Evolutionary conservation across 176 grass and related monocot species (phyloP), one percentile per base, ranked within the genome.

Genomic region (Urochloa ruziziensis): DNA sequence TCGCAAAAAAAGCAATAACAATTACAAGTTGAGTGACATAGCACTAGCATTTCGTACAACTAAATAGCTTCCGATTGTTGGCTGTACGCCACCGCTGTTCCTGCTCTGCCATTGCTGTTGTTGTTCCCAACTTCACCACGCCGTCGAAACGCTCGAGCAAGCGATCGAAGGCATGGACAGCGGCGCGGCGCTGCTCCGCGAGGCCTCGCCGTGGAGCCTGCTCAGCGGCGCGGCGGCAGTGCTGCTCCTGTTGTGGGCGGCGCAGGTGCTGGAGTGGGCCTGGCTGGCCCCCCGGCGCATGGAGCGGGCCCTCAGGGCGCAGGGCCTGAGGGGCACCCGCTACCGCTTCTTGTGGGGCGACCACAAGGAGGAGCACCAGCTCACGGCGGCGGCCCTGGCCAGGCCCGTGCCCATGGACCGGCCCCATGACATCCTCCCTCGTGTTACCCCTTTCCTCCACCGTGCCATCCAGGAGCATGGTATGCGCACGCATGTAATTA

Each of bases 271-370:
- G 2, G 75, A 85, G 29, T 77, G 60, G 73, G 27, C 51, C 8
- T 89, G 87, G 87, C 87, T 78, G 78, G 46, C 37, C 8, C 92
- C 87, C 3, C 68, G 81, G 79, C 49, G 72, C 48, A 40, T 88
- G 27, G 90, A 83, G 18, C 49, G 56, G 24, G 57, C 32, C 32
- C 92, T 94, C 29, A 79, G 92, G 57, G 76, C 89, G 13, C 87
- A 89, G 84, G 89, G 87, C 33, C 80, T 94, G 4, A 23, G 39
- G n/a, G 89, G 92, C 65, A 94, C 80, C 73, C 17, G 56, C 4
- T 94, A 91, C 72, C 81, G 87, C 21, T 77, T 92, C 71, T 84
- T 81, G 77, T 6, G 40, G 28, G 92, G 87, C 5, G 89, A 94
- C 82, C 32, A 88, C 72, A 80, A 30, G 77, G 84, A 89, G 48